phyloP scores from a whole-genome alignment of 306 rosid species.

The Casuarina glauca region DNA sequence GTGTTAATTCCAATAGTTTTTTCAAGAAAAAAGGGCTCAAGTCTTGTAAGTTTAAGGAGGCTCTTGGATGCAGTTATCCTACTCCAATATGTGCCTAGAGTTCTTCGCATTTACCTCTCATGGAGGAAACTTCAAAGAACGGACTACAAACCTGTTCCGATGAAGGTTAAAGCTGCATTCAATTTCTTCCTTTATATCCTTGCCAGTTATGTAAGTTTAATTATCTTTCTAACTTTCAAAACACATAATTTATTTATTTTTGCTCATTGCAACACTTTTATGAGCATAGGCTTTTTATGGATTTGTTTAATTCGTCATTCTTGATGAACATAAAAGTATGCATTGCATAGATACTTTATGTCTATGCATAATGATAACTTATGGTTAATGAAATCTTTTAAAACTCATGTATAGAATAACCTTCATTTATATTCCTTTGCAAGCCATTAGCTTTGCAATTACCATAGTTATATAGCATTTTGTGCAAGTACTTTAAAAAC shows the following conservation, averaged over 20 bases:
- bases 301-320: too few species aligned
- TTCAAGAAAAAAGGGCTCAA: slow-evolving; percentile 54
- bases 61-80: slow-evolving; percentile 64
- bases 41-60: slow-evolving; percentile 53
- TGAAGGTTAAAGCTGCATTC: slow-evolving; percentile 89
- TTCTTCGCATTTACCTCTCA: slow-evolving; percentile 73
- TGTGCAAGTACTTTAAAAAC: too few species aligned
- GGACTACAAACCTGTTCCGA: slow-evolving; percentile 52
- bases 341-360: too few species aligned
- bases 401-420: too few species aligned
- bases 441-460: too few species aligned
- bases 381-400: too few species aligned
- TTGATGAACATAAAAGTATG: too few species aligned
- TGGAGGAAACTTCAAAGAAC: slow-evolving; percentile 80
- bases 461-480: too few species aligned
- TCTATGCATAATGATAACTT: too few species aligned
- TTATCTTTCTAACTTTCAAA: neutral
- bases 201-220: slow-evolving; percentile 85
- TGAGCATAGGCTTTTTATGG: too few species aligned
- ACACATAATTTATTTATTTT: neutral
- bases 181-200: slow-evolving; percentile 90
- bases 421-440: too few species aligned
- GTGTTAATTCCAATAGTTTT: slow-evolving; percentile 59
- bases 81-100: slow-evolving; percentile 80
- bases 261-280: too few species aligned